These are phyloP conservation scores for Ceratobasidium sp. DNA, from an alignment of 1,284 basidiomycete species.

Conservation along the genomic window DNA sequence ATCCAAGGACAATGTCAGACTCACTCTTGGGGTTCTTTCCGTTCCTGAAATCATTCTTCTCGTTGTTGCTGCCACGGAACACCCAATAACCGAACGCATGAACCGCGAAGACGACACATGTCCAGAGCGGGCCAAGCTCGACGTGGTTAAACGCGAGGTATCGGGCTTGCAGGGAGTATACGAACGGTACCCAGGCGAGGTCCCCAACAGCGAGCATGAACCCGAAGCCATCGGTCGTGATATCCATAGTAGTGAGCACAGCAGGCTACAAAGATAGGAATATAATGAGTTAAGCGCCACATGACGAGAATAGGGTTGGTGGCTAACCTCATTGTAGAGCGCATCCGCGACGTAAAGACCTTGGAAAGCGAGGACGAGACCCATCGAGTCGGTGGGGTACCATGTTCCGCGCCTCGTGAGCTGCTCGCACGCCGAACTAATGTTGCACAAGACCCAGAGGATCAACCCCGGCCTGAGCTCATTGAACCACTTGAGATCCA, in stretches of 20 bases:
- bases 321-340: conserved; percentile 88
- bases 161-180: conserved; percentile 93
- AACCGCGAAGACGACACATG: conserved; percentile 73
- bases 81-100: conserved; percentile 91
- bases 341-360: conserved; percentile 89
- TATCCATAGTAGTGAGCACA: conserved; percentile 97
- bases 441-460: conserved; percentile 92
- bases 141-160: conserved; percentile 91
- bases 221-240: conserved; percentile 97
- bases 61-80: conserved; percentile 89
- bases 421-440: conserved; percentile 94
- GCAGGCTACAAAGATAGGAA: conserved; percentile 63
- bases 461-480: conserved; percentile 96
- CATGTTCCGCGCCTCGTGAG: conserved; percentile 80
- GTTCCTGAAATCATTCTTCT: conserved; percentile 96
- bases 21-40: conserved; percentile 91
- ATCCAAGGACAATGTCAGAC: conserved; percentile 46
- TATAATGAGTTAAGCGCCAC: not conserved
- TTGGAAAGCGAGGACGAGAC: conserved; percentile 90
- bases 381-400: conserved; percentile 89
- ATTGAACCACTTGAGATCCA: conserved; percentile 98
- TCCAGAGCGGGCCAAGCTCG: conserved; percentile 78
- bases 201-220: conserved; percentile 99
- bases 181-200: conserved; percentile 95
- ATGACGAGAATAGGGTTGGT: conserved; percentile 9